phyloP scores from a whole-genome alignment of 352 stramenopile genomes.

The Phytopythium kandeliae region DNA sequence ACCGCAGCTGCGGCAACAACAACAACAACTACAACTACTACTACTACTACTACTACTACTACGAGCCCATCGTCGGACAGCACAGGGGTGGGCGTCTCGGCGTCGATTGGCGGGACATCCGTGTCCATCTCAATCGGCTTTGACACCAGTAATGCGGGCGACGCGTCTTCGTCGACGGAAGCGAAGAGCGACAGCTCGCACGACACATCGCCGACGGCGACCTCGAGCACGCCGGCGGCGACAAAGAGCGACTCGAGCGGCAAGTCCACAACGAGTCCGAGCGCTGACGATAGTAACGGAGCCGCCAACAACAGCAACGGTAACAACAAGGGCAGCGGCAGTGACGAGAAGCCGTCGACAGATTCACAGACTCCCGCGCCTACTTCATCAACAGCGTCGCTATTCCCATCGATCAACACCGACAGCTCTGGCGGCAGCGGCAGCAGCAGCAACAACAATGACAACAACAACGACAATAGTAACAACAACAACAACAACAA shows the following conservation, averaged over 20 bases:
- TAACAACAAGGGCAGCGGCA: conserved; percentile 1
- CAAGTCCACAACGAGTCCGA: conserved; percentile 2
- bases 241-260: conserved; percentile 6
- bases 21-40: too few relatives aligned
- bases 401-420: neutral
- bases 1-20: neutral
- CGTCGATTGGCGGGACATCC: neutral
- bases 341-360: conserved; percentile 7
- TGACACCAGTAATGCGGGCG: neutral
- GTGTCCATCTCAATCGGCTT: conserved; percentile 5
- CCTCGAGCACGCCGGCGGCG: neutral
- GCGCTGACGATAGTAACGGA: neutral
- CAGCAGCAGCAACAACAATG: neutral
- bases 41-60: too few relatives aligned
- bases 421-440: conserved; percentile 1
- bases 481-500: conserved; percentile 1
- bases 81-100: neutral
- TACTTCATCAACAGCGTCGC: neutral
- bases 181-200: neutral
- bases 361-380: neutral
- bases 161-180: neutral
- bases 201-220: neutral
- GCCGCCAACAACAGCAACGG: neutral
- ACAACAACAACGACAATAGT: conserved; percentile 1
- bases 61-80: neutral